These are phyloP conservation scores for Carex scoparia DNA, from an alignment of 176 grass and related monocot species.

Conservation along the genomic window DNA sequence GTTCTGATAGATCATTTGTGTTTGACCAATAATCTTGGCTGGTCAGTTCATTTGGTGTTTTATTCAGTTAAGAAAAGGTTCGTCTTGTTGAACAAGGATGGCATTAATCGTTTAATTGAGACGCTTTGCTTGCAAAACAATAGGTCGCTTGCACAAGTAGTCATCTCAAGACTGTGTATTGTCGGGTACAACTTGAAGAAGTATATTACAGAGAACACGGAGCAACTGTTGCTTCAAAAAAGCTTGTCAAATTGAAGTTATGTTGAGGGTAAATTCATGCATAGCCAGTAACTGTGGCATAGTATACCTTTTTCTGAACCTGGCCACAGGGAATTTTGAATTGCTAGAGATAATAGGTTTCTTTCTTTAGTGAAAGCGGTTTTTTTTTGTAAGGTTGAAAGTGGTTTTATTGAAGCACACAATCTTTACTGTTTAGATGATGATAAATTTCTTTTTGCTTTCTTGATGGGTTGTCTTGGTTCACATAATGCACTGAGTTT, in stretches of 20 bases:
- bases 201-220: constrained; percentile 65
- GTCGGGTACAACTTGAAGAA: constrained; percentile 83
- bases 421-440: neutral
- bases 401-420: neutral
- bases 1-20: constrained; percentile 63
- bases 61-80: constrained; percentile 72
- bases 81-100: constrained; percentile 45
- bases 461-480: neutral
- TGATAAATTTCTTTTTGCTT: neutral
- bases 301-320: neutral
- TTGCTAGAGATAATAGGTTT: neutral
- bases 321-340: neutral
- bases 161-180: constrained; percentile 75
- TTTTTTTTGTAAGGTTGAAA: neutral
- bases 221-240: constrained; percentile 36
- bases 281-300: neutral
- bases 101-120: constrained; percentile 58
- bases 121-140: constrained; percentile 56
- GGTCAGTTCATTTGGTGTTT: constrained; percentile 65
- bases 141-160: constrained; percentile 45
- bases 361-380: neutral
- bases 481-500: neutral
- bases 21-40: constrained; percentile 47
- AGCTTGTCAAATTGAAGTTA: constrained; percentile 2
- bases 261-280: neutral